Evolutionary conservation across 1,284 basidiomycete species (phyloP), one percentile per base, ranked within the genome.

Genomic region (Somion occarium): DNA sequence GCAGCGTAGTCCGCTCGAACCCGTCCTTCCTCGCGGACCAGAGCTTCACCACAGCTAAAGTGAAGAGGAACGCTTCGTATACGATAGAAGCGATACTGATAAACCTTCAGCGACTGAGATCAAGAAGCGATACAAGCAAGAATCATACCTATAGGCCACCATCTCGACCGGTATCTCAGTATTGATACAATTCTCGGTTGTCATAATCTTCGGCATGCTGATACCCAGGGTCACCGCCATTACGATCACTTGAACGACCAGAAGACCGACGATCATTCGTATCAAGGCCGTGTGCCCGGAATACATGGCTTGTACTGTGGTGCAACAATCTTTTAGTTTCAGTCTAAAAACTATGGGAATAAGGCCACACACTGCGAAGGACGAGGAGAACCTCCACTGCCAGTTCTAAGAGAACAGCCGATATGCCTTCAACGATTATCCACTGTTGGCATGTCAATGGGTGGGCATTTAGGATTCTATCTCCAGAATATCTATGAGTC

Each of bases 61-160:
- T 51, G 52, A 73, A 72, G 1, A 73, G 63, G 41, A 70, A 54
- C 12, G 59, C 56, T 50, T 73, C 70, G 44, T 67, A 72, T 5
- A 61, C 51, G 23, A 73, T 64, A 11, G 67, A 67, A 2, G 66
- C 61, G 22, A 61, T 61, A 34, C 71, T 73, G 38, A 34, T 7
- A 34, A 34, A 7, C 26, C 25, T 7, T 7, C n/a, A 30, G 18
- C 45, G 30, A 41, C 30, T 34, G 18, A 26, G 30, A n/a, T 1
- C 5, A 22, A 27, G 30, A 12, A 4, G 1, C 26, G 24, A 47
- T 25, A 12, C 24, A 23, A 2, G 15, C 13, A 18, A 25, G 25
- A 42, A n/a, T 7, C 66, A 44, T 46, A 65, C 68, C 60, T 67
- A 54, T 66, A 69, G 2, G 62, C 30, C 4, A 68, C 50, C 47